Evolutionary conservation across 805 yeast genomes (phyloP).

Genomic region (Debaryomyces castellii): DNA sequence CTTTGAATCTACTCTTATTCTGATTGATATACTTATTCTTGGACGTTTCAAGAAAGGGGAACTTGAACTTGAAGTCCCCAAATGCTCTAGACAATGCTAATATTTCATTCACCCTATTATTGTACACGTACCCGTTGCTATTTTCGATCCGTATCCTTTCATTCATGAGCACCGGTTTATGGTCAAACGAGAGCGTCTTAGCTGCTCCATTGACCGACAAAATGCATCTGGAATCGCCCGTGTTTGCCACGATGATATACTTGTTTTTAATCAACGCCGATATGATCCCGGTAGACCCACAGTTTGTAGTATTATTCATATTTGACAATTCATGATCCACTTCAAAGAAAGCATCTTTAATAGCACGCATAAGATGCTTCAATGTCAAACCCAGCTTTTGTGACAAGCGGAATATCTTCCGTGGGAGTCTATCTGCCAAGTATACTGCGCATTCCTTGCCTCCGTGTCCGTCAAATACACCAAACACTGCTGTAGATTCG

Average conservation of each 20-base stretch:
- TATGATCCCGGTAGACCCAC: conserved; percentile 44
- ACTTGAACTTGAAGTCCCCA: conserved; percentile 44
- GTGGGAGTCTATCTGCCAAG: conserved; percentile 45
- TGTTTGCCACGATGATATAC: conserved; percentile 59
- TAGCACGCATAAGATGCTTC: conserved; percentile 16
- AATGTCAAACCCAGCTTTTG: conserved; percentile 8
- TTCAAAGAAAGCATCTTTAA: conserved; percentile 35
- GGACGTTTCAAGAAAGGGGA: conserved; percentile 31
- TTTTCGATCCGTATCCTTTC: conserved; percentile 44
- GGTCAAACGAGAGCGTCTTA: conserved; percentile 50
- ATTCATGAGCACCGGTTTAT: conserved; percentile 44
- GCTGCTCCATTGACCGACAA: conserved; percentile 55
- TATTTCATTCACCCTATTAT: conserved; percentile 42
- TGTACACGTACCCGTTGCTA: conserved; percentile 36
- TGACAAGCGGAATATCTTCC: conserved; percentile 30
- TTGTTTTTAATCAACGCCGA: conserved; percentile 28
- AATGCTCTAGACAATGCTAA: conserved; percentile 45
- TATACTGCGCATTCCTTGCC: conserved; percentile 61
- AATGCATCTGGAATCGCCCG: conserved; percentile 76
- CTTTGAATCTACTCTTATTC: conserved; percentile 18
- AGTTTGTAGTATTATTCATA: conserved; percentile 27
- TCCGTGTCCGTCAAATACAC: conserved; percentile 84
- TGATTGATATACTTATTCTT: conserved; percentile 32
- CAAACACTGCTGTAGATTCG: conserved; percentile 51
- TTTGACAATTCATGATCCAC: conserved; percentile 31